Conservation (phyloP, 345 rosid species). For the Eucalyptus sideroxylon region DNA sequence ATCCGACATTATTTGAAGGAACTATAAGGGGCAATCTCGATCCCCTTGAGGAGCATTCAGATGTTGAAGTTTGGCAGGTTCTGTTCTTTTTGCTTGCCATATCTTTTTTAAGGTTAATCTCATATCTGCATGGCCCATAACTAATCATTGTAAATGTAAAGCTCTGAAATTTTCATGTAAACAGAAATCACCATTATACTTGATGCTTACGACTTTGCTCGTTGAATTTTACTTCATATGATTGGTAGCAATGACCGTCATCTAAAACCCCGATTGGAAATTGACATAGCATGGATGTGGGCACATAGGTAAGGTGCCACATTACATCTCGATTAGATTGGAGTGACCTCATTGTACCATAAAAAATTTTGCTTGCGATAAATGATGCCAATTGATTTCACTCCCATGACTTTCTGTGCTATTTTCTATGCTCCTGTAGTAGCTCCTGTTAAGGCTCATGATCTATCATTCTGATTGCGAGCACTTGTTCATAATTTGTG, state of each 20-base stretch:
- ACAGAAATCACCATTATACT: not conserved
- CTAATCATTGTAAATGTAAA: not conserved
- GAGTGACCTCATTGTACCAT: not conserved
- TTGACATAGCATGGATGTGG: not conserved
- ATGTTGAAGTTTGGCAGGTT: constrained; percentile 92
- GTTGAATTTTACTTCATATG: not conserved
- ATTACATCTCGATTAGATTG: not conserved
- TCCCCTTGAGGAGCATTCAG: constrained; percentile 92
- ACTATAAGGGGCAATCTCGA: constrained; percentile 92
- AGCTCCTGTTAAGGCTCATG: not conserved
- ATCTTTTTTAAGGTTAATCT: not conserved
- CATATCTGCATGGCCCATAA: not conserved
- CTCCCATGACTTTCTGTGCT: not conserved
- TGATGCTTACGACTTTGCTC: not conserved
- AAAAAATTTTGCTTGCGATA: not conserved
- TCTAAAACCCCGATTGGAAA: not conserved
- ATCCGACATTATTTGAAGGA: constrained; percentile 96
- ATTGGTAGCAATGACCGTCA: not conserved
- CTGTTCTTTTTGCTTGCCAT: not conserved
- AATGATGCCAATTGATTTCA: not conserved
- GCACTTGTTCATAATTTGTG: not conserved
- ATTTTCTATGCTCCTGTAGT: not conserved
- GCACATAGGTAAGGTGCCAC: not conserved
- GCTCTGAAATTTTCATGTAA: not conserved
- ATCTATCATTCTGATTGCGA: not conserved